phyloP scores from a whole-genome alignment of 169 alveolate genomes.

The Eimeria praecox region DNA sequence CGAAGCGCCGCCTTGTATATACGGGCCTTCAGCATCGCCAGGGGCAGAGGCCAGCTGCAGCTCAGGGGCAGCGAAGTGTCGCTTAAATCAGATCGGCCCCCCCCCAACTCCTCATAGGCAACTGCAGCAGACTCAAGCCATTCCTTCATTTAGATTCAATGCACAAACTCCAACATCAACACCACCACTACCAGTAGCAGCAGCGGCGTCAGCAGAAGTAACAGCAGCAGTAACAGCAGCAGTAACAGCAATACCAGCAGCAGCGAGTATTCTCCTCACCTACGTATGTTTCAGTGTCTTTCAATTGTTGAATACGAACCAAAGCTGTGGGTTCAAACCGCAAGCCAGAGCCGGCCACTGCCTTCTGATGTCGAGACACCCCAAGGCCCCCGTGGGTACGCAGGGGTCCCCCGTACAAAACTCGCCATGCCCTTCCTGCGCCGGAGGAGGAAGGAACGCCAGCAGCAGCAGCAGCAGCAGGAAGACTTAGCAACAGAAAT shows the following conservation, averaged over 20 bases:
- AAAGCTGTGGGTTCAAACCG: conserved; percentile 1
- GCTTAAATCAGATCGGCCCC: conserved; percentile 18
- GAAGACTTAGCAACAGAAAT: conserved; percentile 16
- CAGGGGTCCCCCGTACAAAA: conserved; percentile 39
- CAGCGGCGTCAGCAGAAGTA: not conserved
- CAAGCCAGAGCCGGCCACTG: conserved; percentile 17
- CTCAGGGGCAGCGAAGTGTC: conserved; percentile 17
- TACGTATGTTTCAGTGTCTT: conserved; percentile 7
- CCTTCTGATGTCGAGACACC: conserved; percentile 52
- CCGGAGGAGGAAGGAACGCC: not conserved
- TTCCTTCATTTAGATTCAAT: not conserved
- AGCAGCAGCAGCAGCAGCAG: conserved; percentile 17
- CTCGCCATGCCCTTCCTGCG: not conserved
- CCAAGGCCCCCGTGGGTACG: conserved; percentile 54
- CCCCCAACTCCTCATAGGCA: conserved; percentile 53
- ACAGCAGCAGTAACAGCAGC: not conserved
- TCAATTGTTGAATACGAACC: not conserved
- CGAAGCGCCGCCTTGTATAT: conserved; percentile 39
- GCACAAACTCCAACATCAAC: not conserved
- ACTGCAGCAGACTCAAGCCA: not conserved
- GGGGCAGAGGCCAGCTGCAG: conserved; percentile 52
- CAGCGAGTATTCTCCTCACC: not conserved
- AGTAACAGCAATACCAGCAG: not conserved
- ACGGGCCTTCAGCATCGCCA: conserved; percentile 26
- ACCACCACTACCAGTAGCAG: not conserved